Evolutionary conservation across 441 rosid species (phyloP).

Genomic region (Viola pubescens): DNA sequence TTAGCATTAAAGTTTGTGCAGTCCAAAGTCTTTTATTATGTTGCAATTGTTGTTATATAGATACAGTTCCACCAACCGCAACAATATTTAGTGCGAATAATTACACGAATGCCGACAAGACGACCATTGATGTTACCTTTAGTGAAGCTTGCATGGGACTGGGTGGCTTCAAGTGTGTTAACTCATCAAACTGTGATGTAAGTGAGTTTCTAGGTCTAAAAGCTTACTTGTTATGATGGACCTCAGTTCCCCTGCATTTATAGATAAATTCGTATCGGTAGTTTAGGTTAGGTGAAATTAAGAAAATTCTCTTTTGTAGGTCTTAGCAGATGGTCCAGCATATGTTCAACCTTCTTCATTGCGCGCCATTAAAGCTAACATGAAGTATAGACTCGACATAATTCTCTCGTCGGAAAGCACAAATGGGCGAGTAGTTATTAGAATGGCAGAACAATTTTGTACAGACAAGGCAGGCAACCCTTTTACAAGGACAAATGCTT

Average conservation of each 20-base stretch:
- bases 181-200: slow-evolving; percentile 50
- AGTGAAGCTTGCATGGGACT: slow-evolving; percentile 40
- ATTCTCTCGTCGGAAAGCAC: slow-evolving; percentile 17
- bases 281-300: neutral
- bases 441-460: slow-evolving; percentile 36
- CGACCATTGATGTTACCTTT: slow-evolving; percentile 36
- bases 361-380: slow-evolving; percentile 21
- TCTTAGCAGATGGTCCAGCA: slow-evolving; percentile 36
- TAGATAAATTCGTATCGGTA: too few species aligned
- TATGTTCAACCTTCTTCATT: slow-evolving; percentile 32
- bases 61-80: slow-evolving; percentile 48
- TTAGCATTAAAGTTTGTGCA: neutral
- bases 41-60: slow-evolving; percentile 15
- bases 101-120: slow-evolving; percentile 37
- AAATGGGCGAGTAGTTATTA: slow-evolving; percentile 31
- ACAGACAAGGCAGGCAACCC: slow-evolving; percentile 47
- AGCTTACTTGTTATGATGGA: too few species aligned
- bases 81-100: slow-evolving; percentile 31
- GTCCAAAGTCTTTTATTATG: neutral
- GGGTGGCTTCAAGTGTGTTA: slow-evolving; percentile 46
- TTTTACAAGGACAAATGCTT: slow-evolving; percentile 38
- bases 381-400: slow-evolving; percentile 31
- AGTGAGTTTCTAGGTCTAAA: slow-evolving; percentile 15
- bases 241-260: too few species aligned
- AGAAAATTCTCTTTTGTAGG: slow-evolving; percentile 23